These are phyloP conservation scores for Claviceps arundinis DNA, from an alignment of 2,329 filamentous ascomycete genomes.

Conservation along the genomic window DNA sequence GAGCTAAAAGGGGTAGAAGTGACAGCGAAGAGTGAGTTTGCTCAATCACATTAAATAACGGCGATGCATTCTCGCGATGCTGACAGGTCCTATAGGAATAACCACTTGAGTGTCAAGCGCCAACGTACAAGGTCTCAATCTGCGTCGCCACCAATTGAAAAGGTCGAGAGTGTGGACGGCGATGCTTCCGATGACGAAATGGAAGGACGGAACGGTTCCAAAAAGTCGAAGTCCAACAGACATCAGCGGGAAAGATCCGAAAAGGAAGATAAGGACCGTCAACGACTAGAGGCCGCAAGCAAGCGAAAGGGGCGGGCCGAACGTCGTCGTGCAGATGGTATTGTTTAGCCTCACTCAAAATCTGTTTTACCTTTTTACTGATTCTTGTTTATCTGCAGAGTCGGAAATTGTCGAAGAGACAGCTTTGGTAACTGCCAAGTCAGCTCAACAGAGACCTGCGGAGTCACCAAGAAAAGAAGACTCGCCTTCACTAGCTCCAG, in stretches of 20 bases:
- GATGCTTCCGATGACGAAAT: slow-evolving; percentile 63
- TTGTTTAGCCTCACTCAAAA: not conserved
- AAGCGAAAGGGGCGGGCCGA: slow-evolving; percentile 75
- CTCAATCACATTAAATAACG: not conserved
- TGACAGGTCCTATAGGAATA: slow-evolving; percentile 34
- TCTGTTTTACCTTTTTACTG: not conserved
- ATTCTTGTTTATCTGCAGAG: slow-evolving; percentile 30
- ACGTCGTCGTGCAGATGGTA: slow-evolving; percentile 69
- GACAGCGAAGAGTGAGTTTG: slow-evolving; percentile 82
- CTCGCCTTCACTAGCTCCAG: slow-evolving; percentile 14
- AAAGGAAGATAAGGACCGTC: slow-evolving; percentile 61
- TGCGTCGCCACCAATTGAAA: slow-evolving; percentile 37
- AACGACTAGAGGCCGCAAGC: slow-evolving; percentile 59
- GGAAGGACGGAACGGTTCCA: slow-evolving; percentile 35
- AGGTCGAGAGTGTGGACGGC: slow-evolving; percentile 34
- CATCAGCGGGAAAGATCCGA: slow-evolving; percentile 50
- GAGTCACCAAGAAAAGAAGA: slow-evolving; percentile 19
- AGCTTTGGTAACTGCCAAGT: slow-evolving; percentile 31
- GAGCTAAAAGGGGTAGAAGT: slow-evolving; percentile 73
- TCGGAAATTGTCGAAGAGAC: slow-evolving; percentile 60
- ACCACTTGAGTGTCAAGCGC: slow-evolving; percentile 59
- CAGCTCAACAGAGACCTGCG: slow-evolving; percentile 16
- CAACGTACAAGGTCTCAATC: slow-evolving; percentile 73
- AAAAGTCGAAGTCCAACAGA: slow-evolving; percentile 48
- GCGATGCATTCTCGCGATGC: slow-evolving; percentile 8